A percentile compares a stretch with the other conserved stretches of the same genome.
These are phyloP conservation scores for Viola odorata DNA, from an alignment of 345 rosid genomes.

Conservation along the genomic window DNA sequence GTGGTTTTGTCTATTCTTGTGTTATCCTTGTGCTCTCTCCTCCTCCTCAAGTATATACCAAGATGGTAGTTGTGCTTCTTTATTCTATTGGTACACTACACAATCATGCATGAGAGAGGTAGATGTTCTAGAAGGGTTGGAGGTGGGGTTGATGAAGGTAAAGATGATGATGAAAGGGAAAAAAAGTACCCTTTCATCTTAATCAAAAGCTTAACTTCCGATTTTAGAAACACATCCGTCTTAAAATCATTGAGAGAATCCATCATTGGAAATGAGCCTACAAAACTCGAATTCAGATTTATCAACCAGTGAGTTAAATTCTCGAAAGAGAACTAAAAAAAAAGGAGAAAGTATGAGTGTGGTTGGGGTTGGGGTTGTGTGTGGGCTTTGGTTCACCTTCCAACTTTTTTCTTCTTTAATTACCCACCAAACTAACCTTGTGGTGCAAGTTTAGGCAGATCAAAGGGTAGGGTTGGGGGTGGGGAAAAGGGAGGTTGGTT, in stretches of 20 bases:
- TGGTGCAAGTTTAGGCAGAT: slow-evolving; percentile 51
- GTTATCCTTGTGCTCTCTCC: slow-evolving; percentile 22
- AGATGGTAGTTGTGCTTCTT: slow-evolving; percentile 46
- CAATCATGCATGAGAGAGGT: slow-evolving; percentile 29
- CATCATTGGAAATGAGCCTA: no score
- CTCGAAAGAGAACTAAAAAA: no score
- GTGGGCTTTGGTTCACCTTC: slow-evolving; percentile 71
- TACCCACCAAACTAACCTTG: slow-evolving; percentile 27
- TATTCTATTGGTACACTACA: slow-evolving; percentile 37
- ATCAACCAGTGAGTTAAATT: no score
- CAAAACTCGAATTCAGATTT: no score
- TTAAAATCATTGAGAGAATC: no score
- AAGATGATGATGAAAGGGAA: slow-evolving; percentile 20
- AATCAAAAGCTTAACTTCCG: no score
- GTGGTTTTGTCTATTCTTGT: slow-evolving; percentile 28
- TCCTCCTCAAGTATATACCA: slow-evolving; percentile 1
- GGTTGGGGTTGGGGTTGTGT: slow-evolving; percentile 45
- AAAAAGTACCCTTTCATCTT: no score
- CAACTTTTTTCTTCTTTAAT: slow-evolving; percentile 16
- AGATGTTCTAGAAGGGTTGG: slow-evolving; percentile 48
- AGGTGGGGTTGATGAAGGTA: slow-evolving; percentile 31
- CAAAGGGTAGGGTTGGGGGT: slow-evolving; percentile 19
- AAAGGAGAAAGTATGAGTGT: slow-evolving; percentile 1
- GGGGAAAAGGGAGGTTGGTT: slow-evolving; percentile 19
- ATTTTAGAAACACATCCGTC: no score